phyloP scores from a whole-genome alignment of 1,284 basidiomycete species.

The Agaricales sp. region DNA sequence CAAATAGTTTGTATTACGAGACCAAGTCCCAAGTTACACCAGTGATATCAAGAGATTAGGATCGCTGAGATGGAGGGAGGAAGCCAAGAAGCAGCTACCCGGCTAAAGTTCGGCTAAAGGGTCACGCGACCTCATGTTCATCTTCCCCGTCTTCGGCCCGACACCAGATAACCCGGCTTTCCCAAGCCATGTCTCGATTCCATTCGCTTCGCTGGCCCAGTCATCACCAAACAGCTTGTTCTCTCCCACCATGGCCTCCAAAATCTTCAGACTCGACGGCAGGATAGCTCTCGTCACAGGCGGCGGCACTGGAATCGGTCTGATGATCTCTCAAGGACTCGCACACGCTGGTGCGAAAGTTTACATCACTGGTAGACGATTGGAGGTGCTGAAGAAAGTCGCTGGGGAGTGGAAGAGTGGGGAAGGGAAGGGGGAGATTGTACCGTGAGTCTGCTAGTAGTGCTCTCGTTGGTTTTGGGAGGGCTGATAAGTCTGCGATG shows the following conservation, averaged over 20 bases:
- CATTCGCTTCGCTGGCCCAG: too few species aligned
- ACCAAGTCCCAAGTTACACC: too few species aligned
- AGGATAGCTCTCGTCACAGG: conserved; percentile 5
- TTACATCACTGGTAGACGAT: conserved; percentile 65
- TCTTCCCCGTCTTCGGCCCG: too few species aligned
- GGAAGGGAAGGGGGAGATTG: conserved; percentile 34
- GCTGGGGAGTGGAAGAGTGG: conserved; percentile 34
- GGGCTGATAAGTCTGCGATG: neutral
- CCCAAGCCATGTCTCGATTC: too few species aligned
- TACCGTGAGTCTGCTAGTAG: conserved; percentile 38
- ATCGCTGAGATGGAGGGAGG: too few species aligned
- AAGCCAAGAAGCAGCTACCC: too few species aligned
- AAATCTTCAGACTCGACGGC: conserved; percentile 1
- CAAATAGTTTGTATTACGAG: too few species aligned
- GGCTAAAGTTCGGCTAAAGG: too few species aligned
- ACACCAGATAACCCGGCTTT: too few species aligned
- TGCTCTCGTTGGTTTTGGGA: conserved; percentile 5
- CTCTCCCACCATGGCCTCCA: neutral
- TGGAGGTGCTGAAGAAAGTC: conserved; percentile 50
- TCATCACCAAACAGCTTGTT: neutral
- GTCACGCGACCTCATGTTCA: too few species aligned
- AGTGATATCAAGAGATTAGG: too few species aligned
- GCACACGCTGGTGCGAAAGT: conserved; percentile 74
- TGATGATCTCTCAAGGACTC: conserved; percentile 67
- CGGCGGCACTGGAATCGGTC: conserved; percentile 15